A percentile compares a stretch with the other conserved stretches of the same genome.
These are phyloP conservation scores for Collybia sp. DNA, from an alignment of 768 basidiomycete species.

Conservation along the genomic window DNA sequence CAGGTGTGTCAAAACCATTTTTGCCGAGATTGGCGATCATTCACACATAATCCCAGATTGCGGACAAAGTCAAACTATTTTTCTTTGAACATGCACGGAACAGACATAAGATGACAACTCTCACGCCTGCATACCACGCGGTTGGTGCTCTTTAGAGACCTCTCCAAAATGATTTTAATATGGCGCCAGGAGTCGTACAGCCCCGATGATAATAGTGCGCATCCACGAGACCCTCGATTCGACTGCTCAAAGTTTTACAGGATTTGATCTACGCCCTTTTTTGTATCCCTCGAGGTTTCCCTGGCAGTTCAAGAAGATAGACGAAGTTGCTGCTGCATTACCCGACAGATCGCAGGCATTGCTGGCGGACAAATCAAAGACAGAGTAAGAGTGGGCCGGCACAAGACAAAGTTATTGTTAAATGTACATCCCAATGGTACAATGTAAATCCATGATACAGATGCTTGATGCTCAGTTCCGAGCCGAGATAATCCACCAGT, in stretches of 20 bases:
- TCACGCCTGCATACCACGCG: conserved; percentile 92
- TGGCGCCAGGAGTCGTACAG: conserved; percentile 81
- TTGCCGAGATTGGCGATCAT: neutral
- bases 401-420: conserved; percentile 10
- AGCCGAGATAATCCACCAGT: too few relatives aligned
- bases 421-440: conserved; percentile 8
- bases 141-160: conserved; percentile 39
- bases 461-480: too few relatives aligned
- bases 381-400: conserved; percentile 27
- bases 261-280: conserved; percentile 95
- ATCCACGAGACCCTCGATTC: neutral
- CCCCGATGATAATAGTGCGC: conserved; percentile 91
- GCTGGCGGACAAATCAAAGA: conserved; percentile 38
- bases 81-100: conserved; percentile 97
- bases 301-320: conserved; percentile 97
- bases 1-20: conserved; percentile 47
- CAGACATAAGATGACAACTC: conserved; percentile 97
- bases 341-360: conserved; percentile 59
- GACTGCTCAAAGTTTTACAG: conserved; percentile 32
- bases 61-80: conserved; percentile 95
- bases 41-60: conserved; percentile 55
- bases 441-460: conserved; percentile 5
- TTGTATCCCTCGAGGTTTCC: conserved; percentile 92
- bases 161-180: neutral
- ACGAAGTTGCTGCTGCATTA: conserved; percentile 71